Base-by-base conservation (phyloP, 1,284 basidiomycete species). In the Kalmanozyma brasiliensis region DNA sequence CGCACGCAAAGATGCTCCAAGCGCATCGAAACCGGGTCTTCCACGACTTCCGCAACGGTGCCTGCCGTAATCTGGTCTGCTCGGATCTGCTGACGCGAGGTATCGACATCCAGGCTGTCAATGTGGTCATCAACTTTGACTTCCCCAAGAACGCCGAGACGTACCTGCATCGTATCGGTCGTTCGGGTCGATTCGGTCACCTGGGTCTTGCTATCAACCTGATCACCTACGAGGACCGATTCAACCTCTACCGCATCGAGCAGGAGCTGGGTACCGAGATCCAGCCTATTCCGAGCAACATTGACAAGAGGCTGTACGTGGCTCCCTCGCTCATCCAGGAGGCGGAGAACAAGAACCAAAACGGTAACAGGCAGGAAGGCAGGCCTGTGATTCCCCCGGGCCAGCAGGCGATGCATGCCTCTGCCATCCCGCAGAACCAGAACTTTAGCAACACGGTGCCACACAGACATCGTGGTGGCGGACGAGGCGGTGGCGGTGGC, bases 61-160 rank as follows among this genome's bases (percentile, higher is more conserved):
- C 94, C 53, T 98, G 94, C 86, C 90, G 95, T 75, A 98, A 98
- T 85, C 89, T 98, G 71, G 95, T 98, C 80, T 98, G 96, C 86
- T 88, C 87, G 23, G 86, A 98, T 85, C 88, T 98, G 64, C 89
- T 98, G 78, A 98, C 95, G 9, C 91, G 96, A 79, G 95, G 95
- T 86, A 98, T 98, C 84, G 96, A 98, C 84, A 98, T 98, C 82
- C 94, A 98, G 85, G 95, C 95, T 41, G 95, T 98, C 69, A 98
- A 98, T 84, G 95, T 98, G 78, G 95, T 98, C 79, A 98, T 98
- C 87, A 98, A 98, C 86, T 98, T 98, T 83, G 94, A 97, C 84
- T 97, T 98, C 84, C 95, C 95, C 65, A 96, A 97, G 87, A 97
- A 95, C 81, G 92, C 92, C 56, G 95, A 98, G 84, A 97, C 94